These are phyloP conservation scores for Nakataea oryzae DNA, from an alignment of 2,329 filamentous ascomycete species.

Conservation along the genomic window DNA sequence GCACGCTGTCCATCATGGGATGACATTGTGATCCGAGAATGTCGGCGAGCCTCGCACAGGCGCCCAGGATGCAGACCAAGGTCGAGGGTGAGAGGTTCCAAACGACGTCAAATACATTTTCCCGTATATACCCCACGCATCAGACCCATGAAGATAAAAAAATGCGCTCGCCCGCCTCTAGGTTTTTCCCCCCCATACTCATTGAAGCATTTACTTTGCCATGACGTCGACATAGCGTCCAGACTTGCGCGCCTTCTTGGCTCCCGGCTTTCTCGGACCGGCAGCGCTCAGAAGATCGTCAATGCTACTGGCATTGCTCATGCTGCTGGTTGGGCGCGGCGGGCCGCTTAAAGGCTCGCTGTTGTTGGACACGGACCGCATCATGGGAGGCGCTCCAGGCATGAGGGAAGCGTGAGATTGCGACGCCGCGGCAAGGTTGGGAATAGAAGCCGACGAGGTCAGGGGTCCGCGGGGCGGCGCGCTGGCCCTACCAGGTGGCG, in stretches of 20 bases:
- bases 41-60: neutral
- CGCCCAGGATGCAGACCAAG: neutral
- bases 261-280: slow-evolving; percentile 53
- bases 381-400: slow-evolving; percentile 28
- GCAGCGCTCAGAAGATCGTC: slow-evolving; percentile 81
- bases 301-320: slow-evolving; percentile 89
- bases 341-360: slow-evolving; percentile 37
- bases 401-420: slow-evolving; percentile 13
- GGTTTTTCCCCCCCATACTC: neutral
- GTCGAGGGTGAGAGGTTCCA: neutral
- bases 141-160: neutral
- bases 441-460: slow-evolving; percentile 7
- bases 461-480: slow-evolving; percentile 13
- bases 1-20: neutral
- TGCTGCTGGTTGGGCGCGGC: slow-evolving; percentile 63
- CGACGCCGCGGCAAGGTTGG: slow-evolving; percentile 17
- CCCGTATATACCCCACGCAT: neutral
- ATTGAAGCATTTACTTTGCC: slow-evolving; percentile 49
- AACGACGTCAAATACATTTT: neutral
- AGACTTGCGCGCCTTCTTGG: slow-evolving; percentile 67
- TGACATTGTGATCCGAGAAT: neutral
- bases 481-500: slow-evolving; percentile 29
- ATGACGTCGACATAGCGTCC: slow-evolving; percentile 94
- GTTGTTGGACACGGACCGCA: slow-evolving; percentile 36
- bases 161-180: neutral